Base-by-base conservation (phyloP, 441 rosid species). In the Syzygium malaccense region DNA sequence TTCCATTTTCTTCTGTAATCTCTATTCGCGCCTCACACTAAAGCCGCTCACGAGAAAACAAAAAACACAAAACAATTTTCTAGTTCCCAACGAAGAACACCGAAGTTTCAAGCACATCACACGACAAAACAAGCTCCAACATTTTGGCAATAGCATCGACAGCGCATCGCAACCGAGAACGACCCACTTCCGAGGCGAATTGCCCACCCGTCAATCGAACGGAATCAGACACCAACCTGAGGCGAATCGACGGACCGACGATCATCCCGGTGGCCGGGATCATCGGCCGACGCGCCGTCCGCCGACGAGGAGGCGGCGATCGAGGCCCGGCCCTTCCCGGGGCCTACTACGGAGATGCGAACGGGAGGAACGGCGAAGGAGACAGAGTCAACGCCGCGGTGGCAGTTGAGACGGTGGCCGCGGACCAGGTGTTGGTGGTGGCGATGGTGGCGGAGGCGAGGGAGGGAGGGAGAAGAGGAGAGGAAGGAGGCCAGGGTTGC, bases 401-500 rank as follows among this genome's bases (percentile, higher is more conserved):
- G 49, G 66, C 37, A 7, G 45, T 41, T 6, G 45, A 41, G 66
- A 20, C 85, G 92, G 55, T n/a, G n/a, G n/a, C n/a, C n/a, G n/a
- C n/a, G n/a, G n/a, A n/a, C n/a, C n/a, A n/a, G n/a, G n/a, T n/a
- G n/a, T n/a, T n/a, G n/a, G n/a, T n/a, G 33, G 33, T 5, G 60
- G 87, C 4, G 53, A 56, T 9, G 85, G 87, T 33, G 85, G 92
- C 51, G 66, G 54, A 64, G 89, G 83, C 68, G 86, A 89, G 28
- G 90, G 86, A 92, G 93, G 88, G 56, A 68, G 64, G 62, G 91
- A 87, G 88, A 75, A 37, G 88, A 89, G 86, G 89, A 88, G 87
- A 92, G 87, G 92, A 92, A 91, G 91, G 95, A 89, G 91, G 91
- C 90, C 88, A 93, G 90, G 94, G 94, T 71, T 88, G 96, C 96